Conservation (phyloP, 352 stramenopile species). For the Globisporangium spinosum region DNA sequence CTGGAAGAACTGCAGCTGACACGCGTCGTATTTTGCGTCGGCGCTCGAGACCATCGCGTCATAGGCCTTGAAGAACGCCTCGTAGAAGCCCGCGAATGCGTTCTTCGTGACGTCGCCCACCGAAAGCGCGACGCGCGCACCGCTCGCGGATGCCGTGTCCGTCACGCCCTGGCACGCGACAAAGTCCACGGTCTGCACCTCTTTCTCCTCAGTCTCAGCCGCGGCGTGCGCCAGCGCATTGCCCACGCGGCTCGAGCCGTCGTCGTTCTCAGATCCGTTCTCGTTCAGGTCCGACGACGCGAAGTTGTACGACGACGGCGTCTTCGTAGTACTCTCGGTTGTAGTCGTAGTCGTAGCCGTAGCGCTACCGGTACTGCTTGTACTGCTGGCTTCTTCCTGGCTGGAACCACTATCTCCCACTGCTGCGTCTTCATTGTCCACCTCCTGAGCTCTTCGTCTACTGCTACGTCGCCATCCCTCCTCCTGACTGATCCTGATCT, state of each 20-base stretch:
- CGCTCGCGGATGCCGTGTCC: conserved; percentile 15
- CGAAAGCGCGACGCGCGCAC: conserved; percentile 38
- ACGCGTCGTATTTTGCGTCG: conserved; percentile 55
- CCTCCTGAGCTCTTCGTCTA: conserved; percentile 1
- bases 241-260: conserved; percentile 16
- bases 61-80: conserved; percentile 53
- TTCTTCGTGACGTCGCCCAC: conserved; percentile 41
- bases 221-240: conserved; percentile 31
- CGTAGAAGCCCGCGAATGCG: conserved; percentile 53
- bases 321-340: conserved; percentile 8
- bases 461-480: background rate
- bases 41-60: conserved; percentile 53
- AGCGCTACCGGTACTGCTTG: background rate
- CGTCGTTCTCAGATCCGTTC: conserved; percentile 1
- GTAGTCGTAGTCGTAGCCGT: background rate
- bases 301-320: conserved; percentile 31
- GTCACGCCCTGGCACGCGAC: conserved; percentile 33
- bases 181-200: conserved; percentile 52
- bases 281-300: conserved; percentile 10
- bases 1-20: conserved; percentile 66
- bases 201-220: conserved; percentile 27
- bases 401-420: background rate
- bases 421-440: background rate
- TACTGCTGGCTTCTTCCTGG: background rate
- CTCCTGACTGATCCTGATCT: background rate